phyloP scores from a whole-genome alignment of 139 green algal species.

The Volvox africanus region DNA sequence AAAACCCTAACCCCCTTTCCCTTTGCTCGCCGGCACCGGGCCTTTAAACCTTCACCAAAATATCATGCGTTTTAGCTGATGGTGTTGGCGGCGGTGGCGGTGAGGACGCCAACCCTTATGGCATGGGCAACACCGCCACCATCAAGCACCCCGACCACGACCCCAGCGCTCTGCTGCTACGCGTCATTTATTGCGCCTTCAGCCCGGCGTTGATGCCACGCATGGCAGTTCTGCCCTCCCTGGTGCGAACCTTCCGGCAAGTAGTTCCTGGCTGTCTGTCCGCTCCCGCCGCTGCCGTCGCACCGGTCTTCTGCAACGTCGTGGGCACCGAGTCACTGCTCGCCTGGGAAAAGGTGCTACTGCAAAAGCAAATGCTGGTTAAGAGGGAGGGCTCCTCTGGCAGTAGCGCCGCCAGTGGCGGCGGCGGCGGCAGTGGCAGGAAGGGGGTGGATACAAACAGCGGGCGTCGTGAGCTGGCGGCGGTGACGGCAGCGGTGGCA shows the following conservation, averaged over 20 bases:
- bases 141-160: neutral
- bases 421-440: neutral
- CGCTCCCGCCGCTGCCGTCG: conserved; percentile 19
- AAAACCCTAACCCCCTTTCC: too few species aligned
- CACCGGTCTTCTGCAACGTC: conserved; percentile 44
- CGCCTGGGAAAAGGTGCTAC: conserved; percentile 17
- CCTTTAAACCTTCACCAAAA: neutral
- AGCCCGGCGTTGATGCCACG: neutral
- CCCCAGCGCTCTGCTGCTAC: neutral
- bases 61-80: neutral
- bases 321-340: conserved; percentile 23
- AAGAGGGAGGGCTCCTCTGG: neutral
- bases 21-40: too few species aligned
- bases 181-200: conserved; percentile 1
- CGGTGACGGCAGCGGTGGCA: neutral
- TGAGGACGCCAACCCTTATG: neutral
- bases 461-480: neutral
- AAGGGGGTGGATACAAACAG: too few species aligned
- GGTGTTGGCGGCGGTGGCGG: neutral
- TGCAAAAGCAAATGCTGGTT: neutral
- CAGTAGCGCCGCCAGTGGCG: neutral
- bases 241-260: neutral
- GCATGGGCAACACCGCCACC: neutral
- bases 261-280: conserved; percentile 31
- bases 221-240: conserved; percentile 8